phyloP scores from a whole-genome alignment of 805 yeast genomes.

The Metschnikowia anglica region DNA sequence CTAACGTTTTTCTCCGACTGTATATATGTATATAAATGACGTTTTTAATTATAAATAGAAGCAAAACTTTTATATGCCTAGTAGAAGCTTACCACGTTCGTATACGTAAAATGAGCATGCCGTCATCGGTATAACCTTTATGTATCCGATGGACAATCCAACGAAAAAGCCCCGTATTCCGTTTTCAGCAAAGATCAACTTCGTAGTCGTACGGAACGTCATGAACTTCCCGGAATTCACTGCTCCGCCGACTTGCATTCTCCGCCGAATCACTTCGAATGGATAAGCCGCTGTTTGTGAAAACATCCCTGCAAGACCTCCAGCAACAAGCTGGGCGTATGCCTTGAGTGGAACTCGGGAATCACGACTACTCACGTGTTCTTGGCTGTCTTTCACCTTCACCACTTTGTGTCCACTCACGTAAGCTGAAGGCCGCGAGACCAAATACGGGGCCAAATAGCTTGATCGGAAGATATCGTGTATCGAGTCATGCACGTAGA shows the following conservation, averaged over 20 bases:
- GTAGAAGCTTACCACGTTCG: conserved; percentile 71
- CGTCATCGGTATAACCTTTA: conserved; percentile 95
- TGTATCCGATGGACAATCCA: conserved; percentile 91
- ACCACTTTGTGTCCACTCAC: conserved; percentile 18
- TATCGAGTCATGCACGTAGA: conserved; percentile 86
- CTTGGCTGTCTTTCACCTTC: conserved; percentile 16
- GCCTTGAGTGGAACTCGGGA: conserved; percentile 68
- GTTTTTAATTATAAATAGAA: not conserved
- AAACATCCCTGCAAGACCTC: conserved; percentile 92
- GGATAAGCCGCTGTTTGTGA: conserved; percentile 98
- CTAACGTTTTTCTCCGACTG: not conserved
- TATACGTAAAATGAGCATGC: conserved; percentile 95
- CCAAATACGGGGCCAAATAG: conserved; percentile 53
- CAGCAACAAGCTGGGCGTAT: conserved; percentile 92
- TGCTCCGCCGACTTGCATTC: conserved; percentile 94
- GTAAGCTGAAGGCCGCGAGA: conserved; percentile 19
- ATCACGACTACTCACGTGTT: conserved; percentile 33
- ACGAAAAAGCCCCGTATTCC: conserved; percentile 90
- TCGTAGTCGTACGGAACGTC: conserved; percentile 54
- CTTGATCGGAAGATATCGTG: conserved; percentile 83
- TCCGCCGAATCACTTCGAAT: conserved; percentile 87
- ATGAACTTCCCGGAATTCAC: conserved; percentile 57
- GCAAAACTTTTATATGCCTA: conserved; percentile 55
- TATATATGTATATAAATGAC: conserved; percentile 2
- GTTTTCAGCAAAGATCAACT: conserved; percentile 61